These are phyloP conservation scores for Eucalyptus cladocalyx DNA, from an alignment of 345 rosid species.

Conservation along the genomic window DNA sequence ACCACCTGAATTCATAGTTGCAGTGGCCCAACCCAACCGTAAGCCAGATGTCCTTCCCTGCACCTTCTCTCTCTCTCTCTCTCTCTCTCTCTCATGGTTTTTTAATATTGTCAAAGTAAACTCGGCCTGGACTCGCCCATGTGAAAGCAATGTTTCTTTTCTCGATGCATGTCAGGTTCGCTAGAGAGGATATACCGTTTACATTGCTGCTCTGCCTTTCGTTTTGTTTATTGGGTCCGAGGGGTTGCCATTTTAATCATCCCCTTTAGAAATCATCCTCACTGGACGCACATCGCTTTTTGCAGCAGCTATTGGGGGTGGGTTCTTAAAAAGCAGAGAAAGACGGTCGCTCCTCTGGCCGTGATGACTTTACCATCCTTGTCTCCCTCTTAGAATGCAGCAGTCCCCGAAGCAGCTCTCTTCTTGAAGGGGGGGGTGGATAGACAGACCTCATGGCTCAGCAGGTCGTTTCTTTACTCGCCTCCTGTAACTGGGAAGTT, in stretches of 20 bases:
- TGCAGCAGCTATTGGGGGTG: background rate
- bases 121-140: background rate
- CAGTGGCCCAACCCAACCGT: background rate
- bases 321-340: background rate
- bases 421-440: background rate
- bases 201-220: background rate
- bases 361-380: background rate
- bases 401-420: background rate
- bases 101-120: background rate
- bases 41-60: background rate
- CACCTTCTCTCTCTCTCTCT: background rate
- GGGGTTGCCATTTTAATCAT: background rate
- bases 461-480: background rate
- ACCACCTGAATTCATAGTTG: background rate
- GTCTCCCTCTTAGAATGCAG: background rate
- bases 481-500: background rate
- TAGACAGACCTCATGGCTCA: background rate
- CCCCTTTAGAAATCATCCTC: background rate
- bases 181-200: background rate
- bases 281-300: background rate
- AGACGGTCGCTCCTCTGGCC: background rate
- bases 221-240: background rate
- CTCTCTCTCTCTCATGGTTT: background rate
- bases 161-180: background rate
- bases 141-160: background rate